These are phyloP conservation scores for Pachyrhizus erosus DNA, from an alignment of 306 rosid genomes.

Conservation along the genomic window DNA sequence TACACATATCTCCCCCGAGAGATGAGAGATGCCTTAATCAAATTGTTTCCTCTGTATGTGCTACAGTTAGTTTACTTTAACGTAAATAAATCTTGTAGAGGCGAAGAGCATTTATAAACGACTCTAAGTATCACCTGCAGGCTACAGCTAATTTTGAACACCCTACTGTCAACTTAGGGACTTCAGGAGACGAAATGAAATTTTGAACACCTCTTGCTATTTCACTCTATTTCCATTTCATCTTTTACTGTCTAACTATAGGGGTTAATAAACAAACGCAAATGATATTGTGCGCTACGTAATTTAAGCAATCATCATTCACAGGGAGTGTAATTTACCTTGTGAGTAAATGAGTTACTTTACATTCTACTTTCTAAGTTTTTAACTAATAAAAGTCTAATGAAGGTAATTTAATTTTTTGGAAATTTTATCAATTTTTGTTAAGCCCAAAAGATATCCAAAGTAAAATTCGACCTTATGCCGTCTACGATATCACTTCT, in stretches of 20 bases:
- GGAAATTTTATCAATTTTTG: neutral
- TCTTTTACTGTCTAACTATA: neutral
- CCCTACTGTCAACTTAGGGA: neutral
- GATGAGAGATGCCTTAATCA: neutral
- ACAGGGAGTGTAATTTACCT: neutral
- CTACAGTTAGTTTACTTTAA: neutral
- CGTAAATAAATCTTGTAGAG: neutral
- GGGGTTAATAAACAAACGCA: neutral
- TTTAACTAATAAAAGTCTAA: neutral
- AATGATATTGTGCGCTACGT: neutral
- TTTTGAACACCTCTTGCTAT: neutral
- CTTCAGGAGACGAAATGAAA: neutral
- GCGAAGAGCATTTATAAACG: neutral
- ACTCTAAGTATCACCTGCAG: neutral
- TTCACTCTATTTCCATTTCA: neutral
- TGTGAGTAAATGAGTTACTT: neutral
- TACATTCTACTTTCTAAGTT: neutral
- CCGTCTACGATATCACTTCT: neutral
- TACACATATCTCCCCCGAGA: neutral
- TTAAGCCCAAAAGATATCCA: neutral
- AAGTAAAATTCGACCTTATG: constrained; percentile 12
- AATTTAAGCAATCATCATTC: neutral
- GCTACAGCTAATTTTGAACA: neutral
- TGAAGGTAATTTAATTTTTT: neutral
- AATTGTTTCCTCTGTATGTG: neutral